phyloP scores from a whole-genome alignment of 2,329 filamentous ascomycete species.

The Fusarium tjaetaba region DNA sequence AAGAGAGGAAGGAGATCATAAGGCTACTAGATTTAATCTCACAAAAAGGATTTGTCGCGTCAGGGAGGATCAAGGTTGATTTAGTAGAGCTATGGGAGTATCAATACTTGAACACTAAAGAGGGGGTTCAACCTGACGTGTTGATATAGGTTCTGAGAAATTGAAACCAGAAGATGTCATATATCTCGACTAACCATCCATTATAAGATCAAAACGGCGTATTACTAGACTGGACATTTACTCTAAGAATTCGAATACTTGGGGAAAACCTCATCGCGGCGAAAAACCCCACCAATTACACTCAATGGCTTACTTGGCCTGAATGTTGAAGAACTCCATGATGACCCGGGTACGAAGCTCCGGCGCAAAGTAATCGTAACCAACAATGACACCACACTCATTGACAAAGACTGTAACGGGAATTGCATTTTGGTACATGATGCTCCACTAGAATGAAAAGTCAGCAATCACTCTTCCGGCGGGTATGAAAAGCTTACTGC shows the following conservation, averaged over 20 bases:
- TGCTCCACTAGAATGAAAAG: conserved; percentile 44
- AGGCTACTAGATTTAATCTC: conserved; percentile 19
- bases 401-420: conserved; percentile 51
- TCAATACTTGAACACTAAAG: neutral
- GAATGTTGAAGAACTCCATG: conserved; percentile 47
- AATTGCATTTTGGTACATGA: conserved; percentile 49
- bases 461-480: neutral
- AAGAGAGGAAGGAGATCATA: neutral
- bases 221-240: too few species aligned
- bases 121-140: rapidly evolving
- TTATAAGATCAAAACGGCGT: too few species aligned
- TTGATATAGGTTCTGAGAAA: rapidly evolving
- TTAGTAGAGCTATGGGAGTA: conserved; percentile 36
- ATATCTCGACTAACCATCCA: rapidly evolving
- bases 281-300: neutral
- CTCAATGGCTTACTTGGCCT: neutral
- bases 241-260: neutral
- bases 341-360: conserved; percentile 43
- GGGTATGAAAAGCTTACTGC: conserved; percentile 26
- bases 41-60: conserved; percentile 38
- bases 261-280: neutral
- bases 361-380: conserved; percentile 50
- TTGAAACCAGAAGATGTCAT: rapidly evolving
- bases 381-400: conserved; percentile 47
- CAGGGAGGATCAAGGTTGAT: conserved; percentile 35